These are phyloP conservation scores for Haplosporangium sp. DNA, from an alignment of 371 early-diverging fungal species.

Conservation along the genomic window DNA sequence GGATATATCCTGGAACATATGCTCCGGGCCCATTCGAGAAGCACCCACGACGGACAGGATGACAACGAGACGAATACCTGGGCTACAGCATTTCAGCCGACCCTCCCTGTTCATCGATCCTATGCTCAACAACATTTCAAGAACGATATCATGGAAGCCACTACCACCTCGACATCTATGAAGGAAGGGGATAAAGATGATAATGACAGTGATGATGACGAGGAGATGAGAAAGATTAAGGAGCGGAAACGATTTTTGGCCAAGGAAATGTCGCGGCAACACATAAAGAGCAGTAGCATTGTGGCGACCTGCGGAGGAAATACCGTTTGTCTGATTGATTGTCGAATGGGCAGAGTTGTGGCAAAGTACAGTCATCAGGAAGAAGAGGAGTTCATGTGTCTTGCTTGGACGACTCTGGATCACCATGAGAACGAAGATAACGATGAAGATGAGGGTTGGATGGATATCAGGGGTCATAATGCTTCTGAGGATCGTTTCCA, in stretches of 20 bases:
- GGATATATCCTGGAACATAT: constrained; percentile 30
- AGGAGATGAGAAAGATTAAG: neutral
- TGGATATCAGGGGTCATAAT: neutral
- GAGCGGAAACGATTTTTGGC: constrained; percentile 14
- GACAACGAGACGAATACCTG: constrained; percentile 26
- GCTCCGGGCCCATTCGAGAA: constrained; percentile 47
- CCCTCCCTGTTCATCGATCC: constrained; percentile 23
- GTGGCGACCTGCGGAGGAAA: constrained; percentile 65
- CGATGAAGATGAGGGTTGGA: neutral
- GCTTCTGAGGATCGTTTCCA: constrained; percentile 34
- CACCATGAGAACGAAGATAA: neutral
- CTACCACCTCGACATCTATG: neutral
- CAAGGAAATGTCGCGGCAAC: constrained; percentile 5
- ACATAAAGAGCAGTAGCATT: constrained; percentile 32
- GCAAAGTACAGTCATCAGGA: constrained; percentile 69
- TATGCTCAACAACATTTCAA: neutral
- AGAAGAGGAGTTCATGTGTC: constrained; percentile 65
- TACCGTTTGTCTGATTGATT: constrained; percentile 62
- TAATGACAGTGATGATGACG: constrained; percentile 7
- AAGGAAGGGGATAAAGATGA: neutral
- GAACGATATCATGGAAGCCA: neutral
- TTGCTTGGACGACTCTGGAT: constrained; percentile 65
- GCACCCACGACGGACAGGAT: constrained; percentile 50
- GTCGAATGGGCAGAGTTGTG: constrained; percentile 57
- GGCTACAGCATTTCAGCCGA: constrained; percentile 47